Evolutionary conservation across 306 rosid species (phyloP), one percentile per base, ranked within the genome.

Genomic region (Mimosa bimucronata): DNA sequence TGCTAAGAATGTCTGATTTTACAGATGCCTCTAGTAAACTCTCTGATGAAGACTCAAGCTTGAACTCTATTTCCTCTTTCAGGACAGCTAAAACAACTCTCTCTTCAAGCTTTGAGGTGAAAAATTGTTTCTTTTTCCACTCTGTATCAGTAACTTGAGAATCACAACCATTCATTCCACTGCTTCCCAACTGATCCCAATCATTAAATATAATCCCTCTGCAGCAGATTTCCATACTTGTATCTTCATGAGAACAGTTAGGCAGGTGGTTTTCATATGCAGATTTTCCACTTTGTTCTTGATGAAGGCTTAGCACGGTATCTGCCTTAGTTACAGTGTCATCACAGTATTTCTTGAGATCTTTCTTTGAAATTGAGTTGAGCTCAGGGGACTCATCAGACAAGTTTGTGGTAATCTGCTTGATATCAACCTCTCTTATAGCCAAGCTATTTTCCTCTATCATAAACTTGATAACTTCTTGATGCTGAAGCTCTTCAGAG

Each of bases 121-220:
- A 37, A 53, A 83, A 45, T 18, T 82, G 81, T 66, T 78, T 88
- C 74, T 86, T 89, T 74, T 88, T 85, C 93, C 89, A 82, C 79
- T 86, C 87, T 87, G 84, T 85, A 68, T 85, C 75, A 15, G 76
- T 73, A 42, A 29, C 68, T 48, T 81, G 79, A 34, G 84, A 88
- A 83, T 72, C 77, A 40, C 75, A 80, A 45, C 69, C 80, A 62
- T 55, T 83, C 73, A 72, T 57, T 81, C 84, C 85, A 40, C 28
- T 66, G 55, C 66, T 82, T 26, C 81, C 82, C 68, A 25, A 9
- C 14, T 74, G 71, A 82, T 85, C 87, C 57, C 41, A 66, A 13
- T 82, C 89, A 34, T 76, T 52, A 29, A 50, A 16, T 18, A 62
- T 74, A 31, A 65, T 73, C 29, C 73, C 88, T n/a, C 23, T 52